Evolutionary conservation across 2,329 filamentous ascomycete species (phyloP).

Genomic region (Beauveria scarabaeidicola): DNA sequence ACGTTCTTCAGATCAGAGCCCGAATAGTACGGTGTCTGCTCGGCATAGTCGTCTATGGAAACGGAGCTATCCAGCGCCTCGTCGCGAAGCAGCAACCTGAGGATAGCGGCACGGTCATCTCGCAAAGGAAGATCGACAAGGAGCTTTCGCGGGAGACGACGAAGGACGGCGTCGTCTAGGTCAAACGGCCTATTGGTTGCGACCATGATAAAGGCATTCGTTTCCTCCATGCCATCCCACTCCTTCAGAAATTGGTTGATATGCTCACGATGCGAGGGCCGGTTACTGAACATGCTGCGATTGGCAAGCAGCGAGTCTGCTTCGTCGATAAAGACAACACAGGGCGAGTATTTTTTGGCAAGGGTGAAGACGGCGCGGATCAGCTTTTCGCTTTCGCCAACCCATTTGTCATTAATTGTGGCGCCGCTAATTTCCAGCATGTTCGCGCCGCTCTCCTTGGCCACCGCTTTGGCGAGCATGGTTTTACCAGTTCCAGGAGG

Average conservation of each 20-base stretch:
- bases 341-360: constrained; percentile 83
- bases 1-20: constrained; percentile 79
- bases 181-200: constrained; percentile 95
- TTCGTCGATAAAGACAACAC: constrained; percentile 95
- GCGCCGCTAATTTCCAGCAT: constrained; percentile 85
- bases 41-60: constrained; percentile 53
- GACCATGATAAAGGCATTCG: constrained; percentile 93
- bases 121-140: constrained; percentile 65
- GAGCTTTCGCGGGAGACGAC: constrained; percentile 64
- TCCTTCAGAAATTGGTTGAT: constrained; percentile 96
- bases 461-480: constrained; percentile 59
- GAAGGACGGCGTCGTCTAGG: constrained; percentile 77
- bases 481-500: constrained; percentile 76
- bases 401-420: constrained; percentile 91
- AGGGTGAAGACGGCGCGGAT: constrained; percentile 85
- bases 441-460: constrained; percentile 59
- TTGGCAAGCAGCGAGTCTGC: constrained; percentile 86
- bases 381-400: constrained; percentile 94
- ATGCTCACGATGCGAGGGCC: constrained; percentile 72
- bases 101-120: constrained; percentile 57
- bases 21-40: constrained; percentile 66
- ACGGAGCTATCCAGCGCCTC: constrained; percentile 56
- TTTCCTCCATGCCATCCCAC: constrained; percentile 83
- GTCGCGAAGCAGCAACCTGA: constrained; percentile 61
- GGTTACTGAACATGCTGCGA: constrained; percentile 55